Evolutionary conservation across 2,329 filamentous ascomycete species (phyloP).

Genomic region (Aspergillus viridinutans): DNA sequence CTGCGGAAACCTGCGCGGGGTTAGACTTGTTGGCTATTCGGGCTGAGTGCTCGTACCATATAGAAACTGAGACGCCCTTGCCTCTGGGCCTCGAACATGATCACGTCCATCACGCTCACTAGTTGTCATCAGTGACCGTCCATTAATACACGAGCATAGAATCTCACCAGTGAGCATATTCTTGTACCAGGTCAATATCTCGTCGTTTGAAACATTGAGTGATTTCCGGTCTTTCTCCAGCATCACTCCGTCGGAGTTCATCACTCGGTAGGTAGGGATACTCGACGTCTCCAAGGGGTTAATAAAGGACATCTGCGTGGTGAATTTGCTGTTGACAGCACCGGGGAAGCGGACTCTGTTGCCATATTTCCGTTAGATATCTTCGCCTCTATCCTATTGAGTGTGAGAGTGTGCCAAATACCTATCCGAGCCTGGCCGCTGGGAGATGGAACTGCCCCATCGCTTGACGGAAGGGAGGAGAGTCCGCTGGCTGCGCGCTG

Average conservation of each 20-base stretch:
- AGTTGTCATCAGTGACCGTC: conserved; percentile 11
- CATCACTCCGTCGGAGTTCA: conserved; percentile 81
- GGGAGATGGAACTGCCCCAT: conserved; percentile 54
- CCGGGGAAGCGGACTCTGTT: conserved; percentile 71
- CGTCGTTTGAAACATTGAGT: conserved; percentile 60
- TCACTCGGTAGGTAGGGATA: conserved; percentile 85
- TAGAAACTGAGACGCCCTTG: conserved; percentile 95
- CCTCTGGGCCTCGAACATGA: conserved; percentile 97
- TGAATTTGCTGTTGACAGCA: conserved; percentile 93
- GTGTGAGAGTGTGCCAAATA: conserved; percentile 30
- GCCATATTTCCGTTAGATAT: conserved; percentile 4
- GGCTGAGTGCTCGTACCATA: conserved; percentile 59
- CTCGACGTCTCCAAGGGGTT: conserved; percentile 67
- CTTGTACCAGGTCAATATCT: conserved; percentile 58
- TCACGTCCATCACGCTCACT: conserved; percentile 85
- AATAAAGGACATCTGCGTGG: conserved; percentile 71
- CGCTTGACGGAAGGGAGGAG: conserved; percentile 24
- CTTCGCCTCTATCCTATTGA: background rate
- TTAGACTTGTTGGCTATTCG: background rate
- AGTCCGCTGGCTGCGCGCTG: background rate
- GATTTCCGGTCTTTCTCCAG: conserved; percentile 68
- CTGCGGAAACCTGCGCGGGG: conserved; percentile 61
- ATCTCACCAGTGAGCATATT: conserved; percentile 58
- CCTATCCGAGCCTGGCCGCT: conserved; percentile 57
- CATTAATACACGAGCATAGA: background rate